These are phyloP conservation scores for Verbascum thapsus DNA, from an alignment of 257 asterid genomes.

Conservation along the genomic window DNA sequence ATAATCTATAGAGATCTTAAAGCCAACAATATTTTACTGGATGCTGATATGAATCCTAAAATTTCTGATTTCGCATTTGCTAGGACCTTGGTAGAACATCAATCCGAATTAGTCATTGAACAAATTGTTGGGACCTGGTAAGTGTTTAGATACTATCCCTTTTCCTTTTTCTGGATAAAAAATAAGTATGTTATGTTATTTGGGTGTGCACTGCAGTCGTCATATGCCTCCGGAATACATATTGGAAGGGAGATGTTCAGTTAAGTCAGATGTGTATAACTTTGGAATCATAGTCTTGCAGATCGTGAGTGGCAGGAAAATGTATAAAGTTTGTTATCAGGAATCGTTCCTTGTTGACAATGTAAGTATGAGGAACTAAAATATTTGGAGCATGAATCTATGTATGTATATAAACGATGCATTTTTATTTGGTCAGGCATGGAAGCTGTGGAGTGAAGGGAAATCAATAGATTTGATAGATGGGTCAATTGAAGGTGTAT, in stretches of 20 bases:
- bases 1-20: no score
- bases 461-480: constrained; percentile 11
- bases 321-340: neutral
- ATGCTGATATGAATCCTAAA: no score
- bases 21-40: no score
- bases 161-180: neutral
- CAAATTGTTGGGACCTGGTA: no score
- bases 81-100: no score
- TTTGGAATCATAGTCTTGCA: constrained; percentile 20
- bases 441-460: constrained; percentile 24
- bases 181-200: neutral
- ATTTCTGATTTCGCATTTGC: no score
- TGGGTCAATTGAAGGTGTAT: neutral
- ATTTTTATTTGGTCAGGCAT: constrained; percentile 14
- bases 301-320: neutral
- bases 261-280: constrained; percentile 4
- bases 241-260: neutral
- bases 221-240: neutral
- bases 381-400: no score
- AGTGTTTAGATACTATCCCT: no score
- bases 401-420: no score
- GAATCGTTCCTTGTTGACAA: neutral
- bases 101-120: no score
- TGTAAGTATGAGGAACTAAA: neutral
- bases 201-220: constrained; percentile 7